Evolutionary conservation across 2,329 filamentous ascomycete species (phyloP).

Genomic region (Colletotrichum sp.): DNA sequence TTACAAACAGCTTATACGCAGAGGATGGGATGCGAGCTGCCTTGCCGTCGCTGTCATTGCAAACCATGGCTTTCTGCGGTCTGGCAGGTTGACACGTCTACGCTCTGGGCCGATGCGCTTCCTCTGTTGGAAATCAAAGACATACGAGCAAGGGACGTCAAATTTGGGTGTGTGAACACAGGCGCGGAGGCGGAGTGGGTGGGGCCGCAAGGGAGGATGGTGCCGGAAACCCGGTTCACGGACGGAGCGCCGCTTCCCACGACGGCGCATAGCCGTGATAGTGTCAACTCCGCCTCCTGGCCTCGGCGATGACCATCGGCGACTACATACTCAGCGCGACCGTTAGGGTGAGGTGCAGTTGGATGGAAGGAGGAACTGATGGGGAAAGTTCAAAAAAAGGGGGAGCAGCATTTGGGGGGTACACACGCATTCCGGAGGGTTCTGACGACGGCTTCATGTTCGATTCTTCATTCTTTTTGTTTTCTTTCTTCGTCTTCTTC

Average conservation of each 20-base stretch:
- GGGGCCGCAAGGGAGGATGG: constrained; percentile 1
- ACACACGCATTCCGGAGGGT: neutral
- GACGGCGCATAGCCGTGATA: neutral
- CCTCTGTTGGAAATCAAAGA: neutral
- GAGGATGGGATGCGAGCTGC: neutral
- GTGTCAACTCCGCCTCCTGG: neutral
- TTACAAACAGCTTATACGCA: neutral
- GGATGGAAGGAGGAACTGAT: neutral
- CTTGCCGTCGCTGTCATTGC: neutral
- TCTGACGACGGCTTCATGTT: neutral
- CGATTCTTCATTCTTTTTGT: neutral
- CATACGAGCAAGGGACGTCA: neutral
- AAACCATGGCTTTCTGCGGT: neutral
- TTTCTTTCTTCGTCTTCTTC: neutral
- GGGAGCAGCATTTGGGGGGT: neutral
- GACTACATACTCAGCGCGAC: neutral
- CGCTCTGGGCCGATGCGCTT: neutral
- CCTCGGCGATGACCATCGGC: neutral
- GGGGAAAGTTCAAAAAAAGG: neutral
- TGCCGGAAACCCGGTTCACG: neutral
- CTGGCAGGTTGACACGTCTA: neutral
- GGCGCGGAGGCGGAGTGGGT: neutral
- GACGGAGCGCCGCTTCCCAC: neutral
- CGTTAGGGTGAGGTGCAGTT: neutral
- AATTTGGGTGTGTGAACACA: neutral